Evolutionary conservation across 164 flowering plant genomes (phyloP).

Genomic region (Platanus orientalis): DNA sequence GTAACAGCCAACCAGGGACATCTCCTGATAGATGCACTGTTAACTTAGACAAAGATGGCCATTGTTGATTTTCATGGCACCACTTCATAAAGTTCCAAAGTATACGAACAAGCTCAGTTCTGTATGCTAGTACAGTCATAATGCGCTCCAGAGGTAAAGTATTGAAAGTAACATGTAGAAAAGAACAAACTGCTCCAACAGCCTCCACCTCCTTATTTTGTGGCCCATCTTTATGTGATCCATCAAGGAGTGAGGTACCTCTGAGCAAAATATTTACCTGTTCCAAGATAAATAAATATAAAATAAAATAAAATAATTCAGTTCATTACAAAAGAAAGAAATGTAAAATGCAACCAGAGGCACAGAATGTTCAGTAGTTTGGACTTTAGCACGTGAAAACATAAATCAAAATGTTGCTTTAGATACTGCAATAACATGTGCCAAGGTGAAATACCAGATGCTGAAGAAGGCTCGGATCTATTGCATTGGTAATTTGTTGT

Average conservation of each 20-base stretch:
- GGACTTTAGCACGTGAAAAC: background rate
- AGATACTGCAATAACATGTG: background rate
- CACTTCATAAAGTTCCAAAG: conserved; percentile 91
- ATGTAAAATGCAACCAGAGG: conserved; percentile 1
- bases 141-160: conserved; percentile 69
- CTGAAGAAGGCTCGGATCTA: conserved; percentile 74
- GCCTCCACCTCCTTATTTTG: conserved; percentile 59
- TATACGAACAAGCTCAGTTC: conserved; percentile 84
- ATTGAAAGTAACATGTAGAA: conserved; percentile 70
- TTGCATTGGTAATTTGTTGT: conserved; percentile 62
- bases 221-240: conserved; percentile 29
- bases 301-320: too few relatives aligned
- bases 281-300: conserved; percentile 12
- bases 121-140: conserved; percentile 84
- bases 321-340: conserved; percentile 8
- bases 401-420: background rate
- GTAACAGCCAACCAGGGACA: conserved; percentile 88
- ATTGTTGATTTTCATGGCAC: conserved; percentile 73
- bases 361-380: background rate
- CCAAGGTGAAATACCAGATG: conserved; percentile 57
- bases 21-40: conserved; percentile 54
- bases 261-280: conserved; percentile 73
- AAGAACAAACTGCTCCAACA: conserved; percentile 80
- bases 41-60: conserved; percentile 64
- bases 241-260: conserved; percentile 33